phyloP scores from a whole-genome alignment of 2,329 filamentous ascomycete genomes.

The Amylocarpus encephaloides region DNA sequence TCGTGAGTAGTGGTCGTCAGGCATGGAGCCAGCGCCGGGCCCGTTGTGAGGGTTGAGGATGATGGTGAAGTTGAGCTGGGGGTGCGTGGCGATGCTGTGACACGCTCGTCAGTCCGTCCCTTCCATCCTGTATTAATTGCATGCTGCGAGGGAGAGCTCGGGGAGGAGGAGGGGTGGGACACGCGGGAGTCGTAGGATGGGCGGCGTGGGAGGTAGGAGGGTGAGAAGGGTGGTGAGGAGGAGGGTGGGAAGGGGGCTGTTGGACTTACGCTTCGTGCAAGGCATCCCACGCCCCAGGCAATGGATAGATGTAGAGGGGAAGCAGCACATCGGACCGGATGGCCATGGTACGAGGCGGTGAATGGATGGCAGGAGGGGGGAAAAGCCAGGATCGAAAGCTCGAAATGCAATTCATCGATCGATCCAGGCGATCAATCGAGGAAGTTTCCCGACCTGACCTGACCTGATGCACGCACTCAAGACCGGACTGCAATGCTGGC shows the following conservation, averaged over 20 bases:
- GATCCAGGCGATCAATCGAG: background rate
- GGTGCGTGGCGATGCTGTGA: conserved; percentile 14
- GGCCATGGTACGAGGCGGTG: background rate
- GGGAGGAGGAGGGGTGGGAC: background rate
- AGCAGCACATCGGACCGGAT: conserved; percentile 14
- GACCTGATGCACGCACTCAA: no score
- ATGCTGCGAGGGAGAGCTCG: background rate
- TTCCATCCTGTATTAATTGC: no score
- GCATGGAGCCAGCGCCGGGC: conserved; percentile 30
- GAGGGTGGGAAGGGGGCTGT: background rate
- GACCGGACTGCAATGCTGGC: no score
- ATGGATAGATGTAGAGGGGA: conserved; percentile 26
- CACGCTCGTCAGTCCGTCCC: no score
- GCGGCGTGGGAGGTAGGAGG: background rate
- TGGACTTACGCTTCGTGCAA: conserved; percentile 16
- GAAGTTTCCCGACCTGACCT: background rate
- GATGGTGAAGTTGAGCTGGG: conserved; percentile 22
- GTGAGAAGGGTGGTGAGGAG: background rate
- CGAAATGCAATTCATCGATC: no score
- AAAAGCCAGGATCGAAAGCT: background rate
- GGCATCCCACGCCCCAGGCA: conserved; percentile 18
- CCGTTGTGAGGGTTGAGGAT: conserved; percentile 26
- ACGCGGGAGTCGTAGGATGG: background rate
- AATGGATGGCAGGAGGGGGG: background rate
- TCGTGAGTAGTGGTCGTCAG: conserved; percentile 30